A percentile compares a stretch with the other conserved stretches of the same genome.
phyloP scores from a whole-genome alignment of 306 rosid species.

The Lablab purpureus region DNA sequence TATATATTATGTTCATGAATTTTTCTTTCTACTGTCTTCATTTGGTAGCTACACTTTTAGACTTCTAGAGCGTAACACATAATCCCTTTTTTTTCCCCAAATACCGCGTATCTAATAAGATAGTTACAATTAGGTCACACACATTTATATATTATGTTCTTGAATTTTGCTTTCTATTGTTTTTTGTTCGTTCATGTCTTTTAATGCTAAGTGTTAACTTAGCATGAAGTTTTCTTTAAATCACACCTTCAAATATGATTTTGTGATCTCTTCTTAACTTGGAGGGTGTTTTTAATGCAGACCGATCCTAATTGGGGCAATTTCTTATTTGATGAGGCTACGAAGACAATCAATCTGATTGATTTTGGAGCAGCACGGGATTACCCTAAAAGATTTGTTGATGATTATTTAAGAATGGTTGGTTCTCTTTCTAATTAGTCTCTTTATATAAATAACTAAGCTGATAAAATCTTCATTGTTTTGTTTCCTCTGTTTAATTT shows the following conservation, averaged over 20 bases:
- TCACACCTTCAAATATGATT: constrained; percentile 24
- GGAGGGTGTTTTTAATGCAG: constrained; percentile 63
- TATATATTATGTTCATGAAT: constrained; percentile 16
- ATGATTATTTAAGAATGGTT: constrained; percentile 93
- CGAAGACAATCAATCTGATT: constrained; percentile 77
- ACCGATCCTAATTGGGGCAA: constrained; percentile 99
- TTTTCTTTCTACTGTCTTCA: no score
- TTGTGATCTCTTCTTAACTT: constrained; percentile 41
- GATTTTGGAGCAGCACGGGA: constrained; percentile 98
- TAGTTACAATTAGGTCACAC: constrained; percentile 20
- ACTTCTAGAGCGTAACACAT: background rate
- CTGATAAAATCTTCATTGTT: constrained; percentile 36
- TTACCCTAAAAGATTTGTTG: constrained; percentile 82
- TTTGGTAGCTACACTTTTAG: constrained; percentile 22
- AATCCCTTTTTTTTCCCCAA: background rate
- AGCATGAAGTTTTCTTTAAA: constrained; percentile 30
- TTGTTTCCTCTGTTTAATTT: constrained; percentile 7
- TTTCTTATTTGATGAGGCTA: constrained; percentile 81
- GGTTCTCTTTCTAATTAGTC: constrained; percentile 40
- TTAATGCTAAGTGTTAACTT: background rate
- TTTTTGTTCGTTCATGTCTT: constrained; percentile 34
- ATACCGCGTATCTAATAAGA: background rate
- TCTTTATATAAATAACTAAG: constrained; percentile 18
- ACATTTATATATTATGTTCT: constrained; percentile 18
- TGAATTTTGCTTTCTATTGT: constrained; percentile 21